Percentiles rank a stretch among this genome's conserved stretches.
phyloP scores from a whole-genome alignment of 192 early-diverging fungal genomes.

The Coemansia sp. region DNA sequence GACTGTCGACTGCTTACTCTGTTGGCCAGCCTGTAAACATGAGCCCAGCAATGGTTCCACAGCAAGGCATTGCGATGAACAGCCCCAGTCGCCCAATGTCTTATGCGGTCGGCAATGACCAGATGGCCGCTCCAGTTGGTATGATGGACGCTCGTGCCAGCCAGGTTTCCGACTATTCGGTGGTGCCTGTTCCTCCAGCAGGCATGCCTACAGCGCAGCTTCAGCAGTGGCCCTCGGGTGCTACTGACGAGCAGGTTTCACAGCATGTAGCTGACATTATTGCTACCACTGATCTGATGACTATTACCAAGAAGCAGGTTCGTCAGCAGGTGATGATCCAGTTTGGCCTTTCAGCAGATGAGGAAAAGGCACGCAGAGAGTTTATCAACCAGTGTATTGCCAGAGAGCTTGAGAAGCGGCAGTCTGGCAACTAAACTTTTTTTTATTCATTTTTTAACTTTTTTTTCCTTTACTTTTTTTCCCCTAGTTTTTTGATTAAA shows the following conservation, averaged over 20 bases:
- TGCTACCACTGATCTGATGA: slow-evolving; percentile 89
- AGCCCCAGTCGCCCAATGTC: not conserved
- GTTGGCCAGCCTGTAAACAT: not conserved
- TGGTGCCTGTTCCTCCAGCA: not conserved
- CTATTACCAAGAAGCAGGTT: slow-evolving; percentile 99
- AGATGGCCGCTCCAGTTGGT: not conserved
- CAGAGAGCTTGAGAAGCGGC: slow-evolving; percentile 37
- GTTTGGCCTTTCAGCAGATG: slow-evolving; percentile 69
- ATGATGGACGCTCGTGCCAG: slow-evolving; percentile 1
- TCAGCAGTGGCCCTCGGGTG: slow-evolving; percentile 53
- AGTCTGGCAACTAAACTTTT: slow-evolving; percentile 10
- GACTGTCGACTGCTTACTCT: slow-evolving; percentile 28
- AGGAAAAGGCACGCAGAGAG: slow-evolving; percentile 78
- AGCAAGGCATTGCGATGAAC: slow-evolving; percentile 7
- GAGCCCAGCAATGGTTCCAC: slow-evolving; percentile 11
- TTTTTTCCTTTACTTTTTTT: slow-evolving; percentile 5
- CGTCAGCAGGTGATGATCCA: slow-evolving; percentile 78
- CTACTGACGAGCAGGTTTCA: slow-evolving; percentile 70
- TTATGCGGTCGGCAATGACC: slow-evolving; percentile 1
- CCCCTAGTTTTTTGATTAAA: no score
- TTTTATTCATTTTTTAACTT: slow-evolving; percentile 1
- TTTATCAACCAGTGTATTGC: slow-evolving; percentile 87
- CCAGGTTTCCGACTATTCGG: slow-evolving; percentile 8
- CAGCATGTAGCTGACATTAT: slow-evolving; percentile 76
- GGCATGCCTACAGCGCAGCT: not conserved